Percentiles rank a stretch among this genome's conserved stretches.
phyloP scores from a whole-genome alignment of 371 early-diverging fungal genomes.

The Rhizopus delemar region DNA sequence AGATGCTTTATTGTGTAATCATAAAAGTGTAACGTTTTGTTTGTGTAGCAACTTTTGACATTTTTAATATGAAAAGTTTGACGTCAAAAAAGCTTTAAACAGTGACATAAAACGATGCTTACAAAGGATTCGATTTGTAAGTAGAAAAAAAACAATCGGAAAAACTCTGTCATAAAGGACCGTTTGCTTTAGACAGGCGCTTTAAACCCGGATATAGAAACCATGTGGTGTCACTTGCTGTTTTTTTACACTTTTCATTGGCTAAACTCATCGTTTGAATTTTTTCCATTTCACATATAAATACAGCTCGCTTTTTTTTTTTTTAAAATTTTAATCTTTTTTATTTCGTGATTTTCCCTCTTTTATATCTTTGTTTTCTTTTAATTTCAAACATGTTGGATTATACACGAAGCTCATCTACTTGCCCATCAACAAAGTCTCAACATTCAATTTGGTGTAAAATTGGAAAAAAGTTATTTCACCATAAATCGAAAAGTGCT shows the following conservation, averaged over 20 bases:
- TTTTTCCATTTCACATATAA: constrained; percentile 13
- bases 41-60: too few relatives aligned
- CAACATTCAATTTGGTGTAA: constrained; percentile 23
- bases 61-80: too few relatives aligned
- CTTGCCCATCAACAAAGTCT: constrained; percentile 20
- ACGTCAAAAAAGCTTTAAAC: too few relatives aligned
- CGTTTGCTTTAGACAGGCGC: background rate
- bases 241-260: constrained; percentile 5
- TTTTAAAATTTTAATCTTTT: background rate
- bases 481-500: background rate
- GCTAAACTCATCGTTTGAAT: constrained; percentile 4
- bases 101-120: too few relatives aligned
- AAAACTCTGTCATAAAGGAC: background rate
- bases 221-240: constrained; percentile 20
- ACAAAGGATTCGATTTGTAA: background rate
- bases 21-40: too few relatives aligned
- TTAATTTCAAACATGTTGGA: constrained; percentile 4
- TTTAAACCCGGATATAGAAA: constrained; percentile 4
- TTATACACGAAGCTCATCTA: constrained; percentile 8
- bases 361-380: background rate
- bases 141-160: constrained; percentile 1
- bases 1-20: too few relatives aligned
- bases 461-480: constrained; percentile 16
- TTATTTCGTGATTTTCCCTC: background rate
- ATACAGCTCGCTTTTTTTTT: constrained; percentile 9